Base-by-base conservation (phyloP, 352 stramenopile genomes). In the Stramenopiles sp. region DNA sequence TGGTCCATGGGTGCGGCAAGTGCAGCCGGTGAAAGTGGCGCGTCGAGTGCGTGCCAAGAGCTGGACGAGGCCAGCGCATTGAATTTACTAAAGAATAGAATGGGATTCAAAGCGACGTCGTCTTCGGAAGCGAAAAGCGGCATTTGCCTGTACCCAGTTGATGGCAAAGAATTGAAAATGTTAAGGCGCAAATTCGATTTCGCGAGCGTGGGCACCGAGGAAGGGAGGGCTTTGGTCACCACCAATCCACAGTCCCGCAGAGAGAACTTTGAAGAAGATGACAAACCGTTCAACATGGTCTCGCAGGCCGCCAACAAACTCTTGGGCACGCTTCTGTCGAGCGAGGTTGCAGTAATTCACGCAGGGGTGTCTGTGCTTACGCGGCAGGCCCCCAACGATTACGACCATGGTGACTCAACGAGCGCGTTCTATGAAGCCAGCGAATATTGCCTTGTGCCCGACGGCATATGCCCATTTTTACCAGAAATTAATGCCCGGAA, bases 361-460 rank as follows among this genome's bases (percentile, higher is more conserved):
- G 53, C 53, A 6, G 53, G 53, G 4, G 53, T 6, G 1, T 33
- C 53, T 71, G 53, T 71, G 31, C 6, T 71, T 35, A 71, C 53
- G 35, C 33, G 53, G 12, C 53, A 71, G 35, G 35, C 4, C 35
- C 53, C 53, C 35, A 63, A 25, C 43, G 25, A 63, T 25, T 18
- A 18, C 25, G 43, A 63, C 43, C 12, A 63, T 63, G 43, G 35
- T 71, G 53, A 6, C 35, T 6, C 12, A 2, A 71, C 33, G 35
- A 71, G 33, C 33, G 33, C 53, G 12, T 71, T 71, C 12, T 71
- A 71, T 71, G 2, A 6, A 4, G 33, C 6, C 4, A 35, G 53
- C 6, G 53, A 71, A 6, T 71, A 71, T 71, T 71, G 53, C 35
- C 35, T 71, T 71, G 31, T 35, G 31, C 53, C 53, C 33, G 53